These are phyloP conservation scores for Puccinellia tenuiflora DNA, from an alignment of 176 grass and related monocot genomes.

Conservation along the genomic window DNA sequence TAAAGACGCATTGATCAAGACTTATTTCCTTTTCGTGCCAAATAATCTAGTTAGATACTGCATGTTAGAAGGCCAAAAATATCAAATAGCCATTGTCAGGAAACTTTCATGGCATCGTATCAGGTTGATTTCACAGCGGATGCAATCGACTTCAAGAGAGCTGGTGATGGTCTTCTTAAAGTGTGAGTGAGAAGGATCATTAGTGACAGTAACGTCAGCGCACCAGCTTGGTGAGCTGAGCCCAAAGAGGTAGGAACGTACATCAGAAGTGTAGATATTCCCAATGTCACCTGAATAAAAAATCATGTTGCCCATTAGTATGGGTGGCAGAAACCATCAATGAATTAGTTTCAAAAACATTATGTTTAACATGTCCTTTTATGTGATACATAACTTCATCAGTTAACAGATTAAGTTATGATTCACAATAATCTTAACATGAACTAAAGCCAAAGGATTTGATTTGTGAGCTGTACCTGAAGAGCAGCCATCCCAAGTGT, in stretches of 20 bases:
- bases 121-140: constrained; percentile 29
- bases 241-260: constrained; percentile 85
- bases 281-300: constrained; percentile 72
- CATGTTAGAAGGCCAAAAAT: neutral
- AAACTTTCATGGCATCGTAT: neutral
- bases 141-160: constrained; percentile 56
- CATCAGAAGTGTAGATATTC: constrained; percentile 82
- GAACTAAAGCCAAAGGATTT: neutral
- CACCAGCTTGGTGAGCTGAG: constrained; percentile 94
- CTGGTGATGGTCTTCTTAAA: constrained; percentile 68
- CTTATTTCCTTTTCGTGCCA: neutral
- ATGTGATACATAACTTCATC: neutral
- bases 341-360: neutral
- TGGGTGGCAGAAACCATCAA: neutral
- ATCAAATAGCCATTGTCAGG: neutral
- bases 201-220: constrained; percentile 69
- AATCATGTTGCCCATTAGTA: neutral
- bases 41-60: neutral
- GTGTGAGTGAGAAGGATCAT: constrained; percentile 79
- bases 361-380: neutral
- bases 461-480: constrained; percentile 56
- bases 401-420: neutral
- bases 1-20: neutral
- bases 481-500: constrained; percentile 76
- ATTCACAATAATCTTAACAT: neutral